Evolutionary conservation across 306 rosid species (phyloP), one percentile per base, ranked within the genome.

Genomic region (Quercus gilva): DNA sequence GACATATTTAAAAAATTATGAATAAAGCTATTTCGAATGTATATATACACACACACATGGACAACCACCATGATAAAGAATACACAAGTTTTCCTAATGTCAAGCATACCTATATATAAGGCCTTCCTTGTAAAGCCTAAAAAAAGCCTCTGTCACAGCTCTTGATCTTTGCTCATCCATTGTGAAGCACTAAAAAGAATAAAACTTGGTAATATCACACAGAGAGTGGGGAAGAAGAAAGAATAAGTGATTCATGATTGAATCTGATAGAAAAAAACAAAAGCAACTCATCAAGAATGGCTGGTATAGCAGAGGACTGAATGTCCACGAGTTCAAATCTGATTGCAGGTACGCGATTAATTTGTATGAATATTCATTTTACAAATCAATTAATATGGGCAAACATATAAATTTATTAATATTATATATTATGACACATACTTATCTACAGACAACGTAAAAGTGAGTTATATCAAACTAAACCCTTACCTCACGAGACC

Each of bases 111-210:
- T 93, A 85, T 93, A 95, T 73, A 95, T 82, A 84, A 90, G 96
- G 75, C 86, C 93, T 83, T 83, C 87, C 82, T 88, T 78, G 83
- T 83, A 85, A 82, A 93, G 96, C 88, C 91, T 86, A 7, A 93
- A 94, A 87, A 95, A 95, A 85, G 94, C 99, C 88, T 93, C 98
- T 10, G 91, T 91, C 80, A 95, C 99, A 78, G 93, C 99, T 81
- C 49, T 87, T 26, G 96, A 90, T 85, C 98, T 89, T 84, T 78
- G 82, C 73, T 93, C 98, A 63, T 95, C 99, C 99, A 95, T 95
- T 71, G 99, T 95, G 84, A 90, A 95, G 91, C 97, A 89, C 99
- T 95, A 80, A 37, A 64, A 60, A 65, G n/a, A 74, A 79, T 15
- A 80, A 71, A 28, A 73, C 18, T 33, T 12, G 69, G 49, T 55